These are phyloP conservation scores for Russula lepida DNA, from an alignment of 768 basidiomycete genomes.

Conservation along the genomic window DNA sequence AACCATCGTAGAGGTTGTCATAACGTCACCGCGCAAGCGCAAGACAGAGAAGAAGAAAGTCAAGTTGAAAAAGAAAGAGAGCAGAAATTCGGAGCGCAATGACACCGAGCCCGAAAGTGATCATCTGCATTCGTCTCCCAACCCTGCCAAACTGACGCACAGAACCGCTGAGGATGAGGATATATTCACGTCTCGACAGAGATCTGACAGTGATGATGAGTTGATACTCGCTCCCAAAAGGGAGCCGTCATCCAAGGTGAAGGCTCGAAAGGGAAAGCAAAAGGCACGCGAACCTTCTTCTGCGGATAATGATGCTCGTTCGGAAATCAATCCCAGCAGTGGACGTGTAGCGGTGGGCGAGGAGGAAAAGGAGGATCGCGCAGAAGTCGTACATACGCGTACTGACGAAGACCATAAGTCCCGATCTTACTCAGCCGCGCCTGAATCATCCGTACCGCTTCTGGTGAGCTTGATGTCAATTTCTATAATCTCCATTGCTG, in stretches of 20 bases:
- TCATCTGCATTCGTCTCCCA: neutral
- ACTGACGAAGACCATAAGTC: neutral
- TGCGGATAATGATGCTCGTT: neutral
- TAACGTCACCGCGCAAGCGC: conserved; percentile 22
- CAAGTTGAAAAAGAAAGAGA: conserved; percentile 5
- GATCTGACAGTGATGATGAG: conserved; percentile 15
- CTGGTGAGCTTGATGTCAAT: neutral
- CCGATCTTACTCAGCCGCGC: neutral
- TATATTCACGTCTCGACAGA: neutral
- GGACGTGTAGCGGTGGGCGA: neutral
- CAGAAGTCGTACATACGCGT: neutral
- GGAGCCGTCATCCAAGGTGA: conserved; percentile 11
- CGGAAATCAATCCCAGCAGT: neutral
- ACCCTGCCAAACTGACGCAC: neutral
- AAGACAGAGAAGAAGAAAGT: conserved; percentile 19
- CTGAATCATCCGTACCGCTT: neutral
- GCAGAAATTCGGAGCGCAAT: conserved; percentile 7
- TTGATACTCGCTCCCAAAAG: conserved; percentile 7
- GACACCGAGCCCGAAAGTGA: conserved; percentile 6
- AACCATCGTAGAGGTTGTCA: conserved; percentile 21
- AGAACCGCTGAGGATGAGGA: neutral
- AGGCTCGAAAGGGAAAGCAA: conserved; percentile 17
- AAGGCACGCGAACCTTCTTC: neutral
- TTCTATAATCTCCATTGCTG: neutral
- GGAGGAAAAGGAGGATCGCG: neutral